Evolutionary conservation across 192 early-diverging fungal genomes (phyloP), one percentile per base, ranked within the genome.

Genomic region (Geosiphon pyriformis): DNA sequence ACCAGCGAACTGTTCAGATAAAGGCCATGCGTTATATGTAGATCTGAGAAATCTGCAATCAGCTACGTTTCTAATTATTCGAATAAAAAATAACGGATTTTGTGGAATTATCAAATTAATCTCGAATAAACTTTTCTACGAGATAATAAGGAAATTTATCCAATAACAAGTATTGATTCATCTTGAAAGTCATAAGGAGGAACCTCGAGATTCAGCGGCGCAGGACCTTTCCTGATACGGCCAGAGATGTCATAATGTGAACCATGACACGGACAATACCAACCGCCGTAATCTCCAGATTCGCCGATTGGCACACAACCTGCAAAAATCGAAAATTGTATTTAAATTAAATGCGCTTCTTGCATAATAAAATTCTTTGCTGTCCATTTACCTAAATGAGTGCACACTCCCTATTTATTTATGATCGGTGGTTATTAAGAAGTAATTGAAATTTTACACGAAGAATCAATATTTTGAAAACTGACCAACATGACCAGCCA

Each of bases 261-360:
- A 63, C 96, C 96, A 82, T 98, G 96, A 87, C 96, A 98, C 58
- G 96, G 96, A 81, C 96, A 98, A 88, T 96, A 98, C 96, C 96
- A 98, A 71, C 96, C 96, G 73, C 92, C 92, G 78, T 85, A 98
- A 60, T 98, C 96, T 74, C 96, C 96, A 74, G 96, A 87, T 73
- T 98, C 96, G 47, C 94, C 94, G 69, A 96, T 91, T 63, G 96
- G 96, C 59, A 98, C 96, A 82, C 96, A 98, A 69, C 96, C 96
- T 79, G 93, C 80, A 83, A 88, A 90, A 61, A 88, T 66, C 60
- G 71, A 72, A 63, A 64, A 70, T 61, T 29, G n/a, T 22, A 46
- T 22, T 20, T 12, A 26, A 50, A 59, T 72, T 70, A 70, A 29
- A n/a, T 34, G n/a, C 6, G 50, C 53, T 50, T 29, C 27, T 64